phyloP scores from a whole-genome alignment of 176 grass and related monocot species.

The Thinopyrum elongatum region DNA sequence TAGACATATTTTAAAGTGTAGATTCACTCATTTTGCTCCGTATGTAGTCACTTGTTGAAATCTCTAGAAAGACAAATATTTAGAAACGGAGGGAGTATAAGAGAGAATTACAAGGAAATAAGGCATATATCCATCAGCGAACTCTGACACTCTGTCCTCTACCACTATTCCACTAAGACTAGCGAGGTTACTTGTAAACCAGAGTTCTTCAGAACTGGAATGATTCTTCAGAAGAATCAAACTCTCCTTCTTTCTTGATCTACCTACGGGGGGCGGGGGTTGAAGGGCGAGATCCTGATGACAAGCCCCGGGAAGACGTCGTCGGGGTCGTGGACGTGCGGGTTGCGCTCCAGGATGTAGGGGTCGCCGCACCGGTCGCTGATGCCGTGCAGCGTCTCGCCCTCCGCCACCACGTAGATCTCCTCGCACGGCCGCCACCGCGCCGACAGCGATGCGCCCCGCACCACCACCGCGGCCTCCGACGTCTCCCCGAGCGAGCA shows the following conservation, averaged over 20 bases:
- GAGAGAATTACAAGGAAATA: too few species aligned
- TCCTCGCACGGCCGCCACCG: conserved; percentile 65
- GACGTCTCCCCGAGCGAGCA: conserved; percentile 45
- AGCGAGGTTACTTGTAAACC: too few species aligned
- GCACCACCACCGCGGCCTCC: not conserved
- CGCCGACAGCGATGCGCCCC: conserved; percentile 34
- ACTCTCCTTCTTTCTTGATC: too few species aligned
- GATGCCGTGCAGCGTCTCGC: conserved; percentile 90
- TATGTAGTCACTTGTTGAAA: too few species aligned
- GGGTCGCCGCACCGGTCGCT: conserved; percentile 95
- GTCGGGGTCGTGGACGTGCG: conserved; percentile 93
- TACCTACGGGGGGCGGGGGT: not conserved
- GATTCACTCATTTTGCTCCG: too few species aligned
- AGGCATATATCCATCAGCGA: too few species aligned
- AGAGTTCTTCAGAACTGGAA: not conserved
- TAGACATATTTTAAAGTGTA: too few species aligned
- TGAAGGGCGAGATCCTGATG: conserved; percentile 63
- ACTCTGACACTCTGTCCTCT: too few species aligned
- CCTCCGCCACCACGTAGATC: conserved; percentile 86
- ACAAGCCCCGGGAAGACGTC: conserved; percentile 96
- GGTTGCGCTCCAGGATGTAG: conserved; percentile 87
- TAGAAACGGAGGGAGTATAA: too few species aligned
- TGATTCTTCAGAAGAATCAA: not conserved
- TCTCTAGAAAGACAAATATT: too few species aligned
- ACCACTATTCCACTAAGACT: too few species aligned